Base-by-base conservation (phyloP, 441 rosid genomes). In the Pelargonium myrrhifolium region DNA sequence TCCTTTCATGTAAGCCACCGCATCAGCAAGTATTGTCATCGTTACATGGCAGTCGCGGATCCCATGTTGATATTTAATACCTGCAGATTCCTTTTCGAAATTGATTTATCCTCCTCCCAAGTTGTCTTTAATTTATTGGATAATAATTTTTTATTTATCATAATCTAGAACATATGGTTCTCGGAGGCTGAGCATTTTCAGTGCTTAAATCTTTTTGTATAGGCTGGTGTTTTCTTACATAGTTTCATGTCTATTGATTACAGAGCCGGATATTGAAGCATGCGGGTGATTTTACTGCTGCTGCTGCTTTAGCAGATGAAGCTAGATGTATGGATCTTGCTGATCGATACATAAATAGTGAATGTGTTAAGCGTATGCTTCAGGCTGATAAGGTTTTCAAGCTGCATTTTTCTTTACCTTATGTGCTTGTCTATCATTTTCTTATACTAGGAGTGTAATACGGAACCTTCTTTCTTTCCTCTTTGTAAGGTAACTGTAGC, bases 311-410 rank as follows among this genome's bases (percentile, higher is more conserved):
- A 80, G 98, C 98, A 26, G 98, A 96, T 87, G 99, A 96, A 87
- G 98, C 99, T 72, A 83, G 99, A 80, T 85, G 97, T 80, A 96
- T 96, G 97, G 99, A 96, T 85, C 86, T 96, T 71, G 98, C 98
- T 12, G 99, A 96, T 74, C 89, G 98, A 37, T 96, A 89, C 68
- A 77, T 96, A 68, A 96, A 96, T 71, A 96, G 99, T 81, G 94
- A 90, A 85, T 89, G 96, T 65, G 98, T 96, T 70, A 96, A 93
- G 85, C 93, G 97, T 31, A 90, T 96, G 99, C 85, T 96, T 73
- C 96, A 90, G 78, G 98, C 98, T 71, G 97, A 96, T 82, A 96
- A 92, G 99, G 99, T 95, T 77, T 75, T 47, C 64, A 65, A 75
- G 4, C 49, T 28, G 64, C 4, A 35, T 64, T 58, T 65, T 65